A percentile compares a stretch with the other conserved stretches of the same genome.
phyloP scores from a whole-genome alignment of 2,329 filamentous ascomycete genomes.

The Ilyonectria mors-panacis region DNA sequence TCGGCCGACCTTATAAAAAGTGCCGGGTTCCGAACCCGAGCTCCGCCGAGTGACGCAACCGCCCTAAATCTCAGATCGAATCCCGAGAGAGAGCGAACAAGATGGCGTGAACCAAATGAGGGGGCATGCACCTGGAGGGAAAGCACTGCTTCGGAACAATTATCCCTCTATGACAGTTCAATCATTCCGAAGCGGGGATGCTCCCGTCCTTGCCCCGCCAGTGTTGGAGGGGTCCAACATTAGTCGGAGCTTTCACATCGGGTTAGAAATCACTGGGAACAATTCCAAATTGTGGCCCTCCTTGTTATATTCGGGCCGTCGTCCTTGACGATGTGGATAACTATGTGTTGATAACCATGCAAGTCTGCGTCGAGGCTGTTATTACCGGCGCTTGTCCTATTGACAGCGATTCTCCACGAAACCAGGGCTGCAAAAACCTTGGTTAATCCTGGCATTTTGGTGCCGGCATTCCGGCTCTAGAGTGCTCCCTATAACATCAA shows the following conservation, averaged over 20 bases:
- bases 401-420: not conserved
- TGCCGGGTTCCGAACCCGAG: constrained; percentile 23
- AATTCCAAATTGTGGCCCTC: constrained; percentile 15
- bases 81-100: constrained; percentile 17
- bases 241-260: not conserved
- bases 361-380: not conserved
- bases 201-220: constrained; percentile 28
- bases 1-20: constrained; percentile 33
- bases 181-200: constrained; percentile 1
- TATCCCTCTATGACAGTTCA: constrained; percentile 4
- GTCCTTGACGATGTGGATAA: not conserved
- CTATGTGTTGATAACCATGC: not conserved
- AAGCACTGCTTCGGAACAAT: not conserved
- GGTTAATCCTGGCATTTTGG: not conserved
- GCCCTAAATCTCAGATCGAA: constrained; percentile 19
- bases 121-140: not conserved
- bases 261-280: constrained; percentile 31
- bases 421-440: not conserved
- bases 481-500: not conserved
- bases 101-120: not conserved
- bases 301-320: constrained; percentile 7
- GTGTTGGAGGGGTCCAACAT: constrained; percentile 9
- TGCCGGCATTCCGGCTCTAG: not conserved
- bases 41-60: constrained; percentile 41
- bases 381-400: not conserved